Percentiles rank a stretch among this genome's conserved stretches.
Conservation (phyloP, 305 asterid genomes). For the Coffea humblotiana region DNA sequence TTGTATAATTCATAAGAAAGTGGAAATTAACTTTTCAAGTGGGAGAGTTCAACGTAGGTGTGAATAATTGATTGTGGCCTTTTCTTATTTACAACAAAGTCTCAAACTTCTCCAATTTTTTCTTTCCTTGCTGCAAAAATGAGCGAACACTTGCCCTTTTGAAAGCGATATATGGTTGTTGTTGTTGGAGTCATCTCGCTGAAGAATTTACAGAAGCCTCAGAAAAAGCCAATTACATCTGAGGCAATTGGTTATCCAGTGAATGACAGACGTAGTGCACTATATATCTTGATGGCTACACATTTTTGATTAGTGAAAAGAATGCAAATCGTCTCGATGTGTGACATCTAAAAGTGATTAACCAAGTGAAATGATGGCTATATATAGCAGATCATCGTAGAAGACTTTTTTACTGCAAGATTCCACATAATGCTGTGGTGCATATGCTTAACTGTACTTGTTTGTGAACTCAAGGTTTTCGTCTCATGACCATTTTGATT, state of each 20-base stretch:
- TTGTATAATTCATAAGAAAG: not conserved
- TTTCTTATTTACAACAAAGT: not conserved
- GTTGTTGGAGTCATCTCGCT: not conserved
- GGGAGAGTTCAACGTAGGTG: not conserved
- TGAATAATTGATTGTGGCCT: constrained; percentile 9
- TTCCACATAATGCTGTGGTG: not conserved
- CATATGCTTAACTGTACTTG: no score
- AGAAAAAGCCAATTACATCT: not conserved
- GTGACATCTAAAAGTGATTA: not conserved
- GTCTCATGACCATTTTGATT: not conserved
- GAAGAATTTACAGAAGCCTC: not conserved
- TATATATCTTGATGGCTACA: not conserved
- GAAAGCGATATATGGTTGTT: constrained; percentile 2
- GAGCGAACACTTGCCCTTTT: not conserved
- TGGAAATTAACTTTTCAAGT: not conserved
- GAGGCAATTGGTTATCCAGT: constrained; percentile 9
- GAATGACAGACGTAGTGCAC: not conserved
- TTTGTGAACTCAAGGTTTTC: not conserved
- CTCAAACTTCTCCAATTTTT: not conserved
- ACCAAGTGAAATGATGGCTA: not conserved
- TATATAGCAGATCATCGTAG: no score
- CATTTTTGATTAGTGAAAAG: not conserved
- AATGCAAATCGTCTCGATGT: not conserved
- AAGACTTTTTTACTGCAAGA: not conserved
- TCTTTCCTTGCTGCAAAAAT: not conserved